These are phyloP conservation scores for Candolleomyces eurysporus DNA, from an alignment of 768 basidiomycete species.

Conservation along the genomic window DNA sequence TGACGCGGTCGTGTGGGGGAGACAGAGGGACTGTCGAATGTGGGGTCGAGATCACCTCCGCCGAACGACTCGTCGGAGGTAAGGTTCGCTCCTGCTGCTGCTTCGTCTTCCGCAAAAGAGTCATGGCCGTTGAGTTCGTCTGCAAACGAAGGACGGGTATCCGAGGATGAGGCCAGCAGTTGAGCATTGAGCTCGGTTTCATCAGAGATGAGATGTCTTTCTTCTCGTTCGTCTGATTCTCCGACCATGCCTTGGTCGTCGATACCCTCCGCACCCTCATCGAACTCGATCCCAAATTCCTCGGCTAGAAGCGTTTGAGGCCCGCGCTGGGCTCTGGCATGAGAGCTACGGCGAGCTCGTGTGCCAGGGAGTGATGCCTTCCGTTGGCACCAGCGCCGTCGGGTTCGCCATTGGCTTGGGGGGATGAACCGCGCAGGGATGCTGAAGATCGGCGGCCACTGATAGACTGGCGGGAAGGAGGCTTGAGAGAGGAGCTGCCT, in stretches of 20 bases:
- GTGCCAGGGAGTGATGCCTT: slow-evolving; percentile 69
- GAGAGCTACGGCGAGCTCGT: slow-evolving; percentile 83
- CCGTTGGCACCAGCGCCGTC: slow-evolving; percentile 40
- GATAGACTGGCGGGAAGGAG: slow-evolving; percentile 32
- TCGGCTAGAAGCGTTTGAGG: slow-evolving; percentile 71
- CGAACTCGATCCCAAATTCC: slow-evolving; percentile 88
- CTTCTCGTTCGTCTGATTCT: neutral
- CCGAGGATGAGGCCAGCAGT: slow-evolving; percentile 27
- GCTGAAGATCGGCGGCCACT: slow-evolving; percentile 46
- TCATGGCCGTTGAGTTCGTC: slow-evolving; percentile 33
- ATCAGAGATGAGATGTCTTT: slow-evolving; percentile 7
- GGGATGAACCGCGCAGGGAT: slow-evolving; percentile 46
- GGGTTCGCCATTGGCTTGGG: slow-evolving; percentile 26
- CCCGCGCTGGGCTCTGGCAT: slow-evolving; percentile 83
- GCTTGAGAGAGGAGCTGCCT: slow-evolving; percentile 23
- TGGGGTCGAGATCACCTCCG: slow-evolving; percentile 39
- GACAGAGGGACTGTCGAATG: slow-evolving; percentile 37
- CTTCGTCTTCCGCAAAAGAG: neutral
- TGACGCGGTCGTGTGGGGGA: slow-evolving; percentile 28
- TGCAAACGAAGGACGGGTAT: slow-evolving; percentile 39
- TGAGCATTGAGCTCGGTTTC: slow-evolving; percentile 21
- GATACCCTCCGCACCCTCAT: slow-evolving; percentile 82
- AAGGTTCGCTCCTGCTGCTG: slow-evolving; percentile 16
- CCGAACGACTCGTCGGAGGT: slow-evolving; percentile 4
- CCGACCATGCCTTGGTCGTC: slow-evolving; percentile 30